These are phyloP conservation scores for Plectosphaerella cucumerina DNA, from an alignment of 2,329 filamentous ascomycete genomes.

Conservation along the genomic window DNA sequence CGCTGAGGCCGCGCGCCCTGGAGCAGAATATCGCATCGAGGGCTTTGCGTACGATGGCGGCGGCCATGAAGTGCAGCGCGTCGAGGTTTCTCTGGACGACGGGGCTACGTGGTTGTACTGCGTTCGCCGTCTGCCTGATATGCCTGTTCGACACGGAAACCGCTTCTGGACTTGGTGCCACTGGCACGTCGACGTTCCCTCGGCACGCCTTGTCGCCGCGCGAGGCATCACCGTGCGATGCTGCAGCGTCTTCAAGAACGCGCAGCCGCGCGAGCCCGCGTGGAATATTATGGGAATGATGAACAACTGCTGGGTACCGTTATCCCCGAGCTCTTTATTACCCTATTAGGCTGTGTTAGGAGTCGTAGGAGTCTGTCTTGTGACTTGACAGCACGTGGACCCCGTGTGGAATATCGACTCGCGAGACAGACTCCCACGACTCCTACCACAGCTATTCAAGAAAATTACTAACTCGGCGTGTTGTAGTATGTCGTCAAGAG, in stretches of 20 bases:
- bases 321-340: too few relatives aligned
- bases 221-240: conserved; percentile 39
- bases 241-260: conserved; percentile 46
- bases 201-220: conserved; percentile 36
- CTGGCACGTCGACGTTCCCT: conserved; percentile 45
- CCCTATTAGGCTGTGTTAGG: too few relatives aligned
- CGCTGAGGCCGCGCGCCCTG: conserved; percentile 24
- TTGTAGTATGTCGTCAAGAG: conserved; percentile 38
- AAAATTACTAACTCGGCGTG: too few relatives aligned
- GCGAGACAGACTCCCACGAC: too few relatives aligned
- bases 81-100: conserved; percentile 43
- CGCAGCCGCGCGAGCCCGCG: conserved; percentile 36
- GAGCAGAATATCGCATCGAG: conserved; percentile 35
- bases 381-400: too few relatives aligned
- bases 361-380: too few relatives aligned
- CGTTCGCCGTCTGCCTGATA: conserved; percentile 35
- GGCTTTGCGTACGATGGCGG: conserved; percentile 47
- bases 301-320: conserved; percentile 51
- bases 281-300: conserved; percentile 52
- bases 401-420: too few relatives aligned
- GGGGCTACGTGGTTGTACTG: conserved; percentile 35
- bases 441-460: too few relatives aligned
- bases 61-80: conserved; percentile 42
- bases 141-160: conserved; percentile 43
- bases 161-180: conserved; percentile 52